Base-by-base conservation (phyloP, 331 rosid species). In the Quercus phellos region DNA sequence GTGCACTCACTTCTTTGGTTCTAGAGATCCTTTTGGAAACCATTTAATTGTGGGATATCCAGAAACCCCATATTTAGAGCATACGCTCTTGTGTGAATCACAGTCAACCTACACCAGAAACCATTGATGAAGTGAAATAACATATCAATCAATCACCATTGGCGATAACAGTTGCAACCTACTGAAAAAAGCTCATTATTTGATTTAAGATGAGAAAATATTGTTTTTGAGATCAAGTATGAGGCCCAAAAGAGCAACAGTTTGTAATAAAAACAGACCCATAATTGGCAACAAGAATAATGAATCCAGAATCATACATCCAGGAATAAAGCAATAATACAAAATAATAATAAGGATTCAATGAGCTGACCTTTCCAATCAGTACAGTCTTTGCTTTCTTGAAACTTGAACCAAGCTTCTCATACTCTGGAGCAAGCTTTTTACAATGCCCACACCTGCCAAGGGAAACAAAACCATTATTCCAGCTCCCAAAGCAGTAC, bases 381-480 rank as follows among this genome's bases (percentile, higher is more conserved):
- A 90, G 74, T 82, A 92, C 53, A 16, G 92, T 80, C 29, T 94
- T 89, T 13, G 87, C 84, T 78, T 85, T 94, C 82, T 70, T 90
- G 72, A 94, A 92, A 85, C 87, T 89, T 29, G 86, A 43, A 5
- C 87, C 95, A 11, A 94, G 91, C 72, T 89, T 91, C 84, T 92
- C 97, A 81, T 74, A 94, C 68, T 94, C 97, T 3, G 97, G 97
- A 8, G 97, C 94, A 73, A 94, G 97, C 85, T 68, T 94, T 81
- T 94, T 92, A 87, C 97, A 89, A 70, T 94, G 98, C 13, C 97
- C 98, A 86, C 97, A 94, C 98, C 98, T 94, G 78, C 60, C 75
- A 79, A 6, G 5, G 10, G 1, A 77, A 79, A 60, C 2, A 54
- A 4, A 35, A 56, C 29, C 22, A 4, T 16, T 27, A 68, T 42